Evolutionary conservation across 2,329 filamentous ascomycete genomes (phyloP), one percentile per base, ranked within the genome.

Genomic region (Bipolaris cookei): DNA sequence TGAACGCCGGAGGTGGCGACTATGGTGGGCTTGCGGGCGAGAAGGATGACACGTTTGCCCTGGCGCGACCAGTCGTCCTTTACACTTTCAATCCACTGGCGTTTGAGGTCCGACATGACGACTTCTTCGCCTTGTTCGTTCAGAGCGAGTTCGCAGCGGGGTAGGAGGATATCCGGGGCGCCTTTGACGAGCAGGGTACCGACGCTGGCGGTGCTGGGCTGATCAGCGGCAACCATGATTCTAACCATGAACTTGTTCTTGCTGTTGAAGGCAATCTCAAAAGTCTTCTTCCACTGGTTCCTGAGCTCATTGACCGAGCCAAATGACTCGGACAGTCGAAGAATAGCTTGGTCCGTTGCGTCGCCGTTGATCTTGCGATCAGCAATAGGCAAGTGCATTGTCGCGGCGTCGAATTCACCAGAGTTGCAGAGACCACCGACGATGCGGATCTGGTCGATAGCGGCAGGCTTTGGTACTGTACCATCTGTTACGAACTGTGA

Each of bases 211-310:
- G 62, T 66, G 44, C 65, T 70, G 28, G 77, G 70, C 66, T 63
- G 71, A 61, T 55, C 63, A 58, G 54, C 65, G 63, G 69, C 71
- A 10, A 79, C 79, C 46, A 88, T 84, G 0, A 87, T 83, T 32
- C 86, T 82, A 52, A 92, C 84, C 86, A 92, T 92, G 71, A 87
- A 92, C 75, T 93, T 93, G 77, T 92, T 92, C 79, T 91, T 91
- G 77, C 88, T 91, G 78, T 92, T 92, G 74, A 93, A 93, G 0
- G 88, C 85, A 25, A 77, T 71, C 48, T 75, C 72, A 64, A 87
- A 92, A 1, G 84, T 82, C 50, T 84, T 87, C 49, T 83, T 83
- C 88, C 88, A 92, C 61, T 82, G 80, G 13, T 81, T 79, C 6
- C 87, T 83, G 4, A 89, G 77, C 48, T 88, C 83, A 0, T 81